Base-by-base conservation (phyloP, 345 rosid genomes). In the Noccaea caerulescens region DNA sequence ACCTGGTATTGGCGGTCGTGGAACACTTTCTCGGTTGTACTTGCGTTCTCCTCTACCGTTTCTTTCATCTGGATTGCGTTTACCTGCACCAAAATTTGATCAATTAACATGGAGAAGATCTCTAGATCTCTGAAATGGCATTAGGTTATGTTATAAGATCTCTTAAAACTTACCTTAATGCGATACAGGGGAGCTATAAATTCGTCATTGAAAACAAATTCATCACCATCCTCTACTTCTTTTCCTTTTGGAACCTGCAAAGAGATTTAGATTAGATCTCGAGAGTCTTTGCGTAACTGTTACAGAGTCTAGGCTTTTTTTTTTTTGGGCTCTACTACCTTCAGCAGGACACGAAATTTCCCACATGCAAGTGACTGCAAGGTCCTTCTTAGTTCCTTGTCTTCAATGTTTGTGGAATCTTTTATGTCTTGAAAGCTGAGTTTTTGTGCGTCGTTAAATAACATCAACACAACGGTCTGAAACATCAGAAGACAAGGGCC, bases 1-100 rank as follows among this genome's bases (percentile, higher is more conserved):
- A 92, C 98, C 98, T 92, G 98, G 77, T 92, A 92, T 69, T 92
- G 98, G 23, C 96, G 96, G 63, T 92, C 96, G 76, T 89, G 90
- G 76, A 92, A 92, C 59, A 92, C 98, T 84, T 91, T 84, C 66
- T 92, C 94, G 0, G 96, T 92, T 12, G 98, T 92, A 78, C 89
- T 89, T 47, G 89, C 79, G 78, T 89, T 89, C 79, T 92, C 98
- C 75, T 89, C 96, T 41, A 92, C 98, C 0, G 96, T 92, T 83
- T 92, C 96, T 84, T 92, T 92, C 98, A 92, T 86, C 75, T 92
- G 98, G 80, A 92, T 92, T 11, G 96, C 90, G 82, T 92, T 92
- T 6, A 92, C 98, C 96, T 92, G 81, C 78, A 80, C 66, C 57
- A 14, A 5, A 12, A 3, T 6, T 51, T 43, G 14, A 42, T 53